A percentile compares a stretch with the other conserved stretches of the same genome.
These are phyloP conservation scores for Hirsutella rhossiliensis DNA, from an alignment of 2,329 filamentous ascomycete species.

Conservation along the genomic window DNA sequence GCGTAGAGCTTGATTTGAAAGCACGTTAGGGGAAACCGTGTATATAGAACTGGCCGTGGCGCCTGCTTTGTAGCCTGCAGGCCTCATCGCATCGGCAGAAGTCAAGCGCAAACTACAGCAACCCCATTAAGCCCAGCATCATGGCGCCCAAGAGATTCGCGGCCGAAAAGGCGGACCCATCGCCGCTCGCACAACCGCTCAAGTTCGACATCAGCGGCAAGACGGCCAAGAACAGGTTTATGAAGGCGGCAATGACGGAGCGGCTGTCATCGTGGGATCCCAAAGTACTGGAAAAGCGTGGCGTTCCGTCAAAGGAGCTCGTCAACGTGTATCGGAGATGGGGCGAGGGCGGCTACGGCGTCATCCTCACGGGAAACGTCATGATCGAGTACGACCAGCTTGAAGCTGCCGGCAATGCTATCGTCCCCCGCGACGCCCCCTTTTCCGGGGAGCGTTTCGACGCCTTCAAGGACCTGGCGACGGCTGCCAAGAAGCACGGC, in stretches of 20 bases:
- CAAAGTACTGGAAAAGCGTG: slow-evolving; percentile 35
- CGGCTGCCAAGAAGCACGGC: slow-evolving; percentile 42
- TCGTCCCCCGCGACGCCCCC: slow-evolving; percentile 40
- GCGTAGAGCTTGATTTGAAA: too few species aligned
- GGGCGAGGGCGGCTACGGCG: slow-evolving; percentile 44
- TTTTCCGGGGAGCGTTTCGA: slow-evolving; percentile 49
- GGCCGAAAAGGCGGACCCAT: slow-evolving; percentile 4
- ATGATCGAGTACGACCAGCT: slow-evolving; percentile 50
- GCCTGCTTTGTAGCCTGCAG: too few species aligned
- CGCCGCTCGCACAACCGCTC: slow-evolving; percentile 30
- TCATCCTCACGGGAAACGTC: slow-evolving; percentile 51
- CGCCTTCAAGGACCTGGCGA: slow-evolving; percentile 43
- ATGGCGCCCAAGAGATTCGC: slow-evolving; percentile 5
- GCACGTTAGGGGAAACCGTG: too few species aligned
- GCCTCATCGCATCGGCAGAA: background rate
- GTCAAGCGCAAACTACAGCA: background rate
- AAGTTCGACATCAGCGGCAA: slow-evolving; percentile 38
- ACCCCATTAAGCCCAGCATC: background rate
- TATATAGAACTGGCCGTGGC: too few species aligned
- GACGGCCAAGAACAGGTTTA: slow-evolving; percentile 50
- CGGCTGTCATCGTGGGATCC: slow-evolving; percentile 48
- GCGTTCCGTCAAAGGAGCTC: slow-evolving; percentile 23
- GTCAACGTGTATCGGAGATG: slow-evolving; percentile 46
- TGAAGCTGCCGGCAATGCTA: slow-evolving; percentile 42
- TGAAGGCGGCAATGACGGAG: slow-evolving; percentile 59